These are phyloP conservation scores for Colletotrichum sp. DNA, from an alignment of 2,329 filamentous ascomycete species.

Conservation along the genomic window DNA sequence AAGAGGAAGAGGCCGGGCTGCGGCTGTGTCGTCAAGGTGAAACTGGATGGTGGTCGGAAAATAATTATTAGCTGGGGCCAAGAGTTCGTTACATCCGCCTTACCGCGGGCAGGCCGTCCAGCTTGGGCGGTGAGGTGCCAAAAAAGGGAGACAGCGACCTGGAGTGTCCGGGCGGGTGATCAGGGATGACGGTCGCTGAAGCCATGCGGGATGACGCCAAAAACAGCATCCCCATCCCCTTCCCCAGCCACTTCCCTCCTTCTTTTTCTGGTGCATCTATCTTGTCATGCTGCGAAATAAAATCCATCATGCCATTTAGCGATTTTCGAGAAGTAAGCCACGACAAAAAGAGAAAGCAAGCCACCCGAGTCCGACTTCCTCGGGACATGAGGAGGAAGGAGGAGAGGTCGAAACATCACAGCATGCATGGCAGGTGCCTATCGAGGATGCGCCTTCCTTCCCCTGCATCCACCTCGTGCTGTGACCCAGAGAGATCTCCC, in stretches of 20 bases:
- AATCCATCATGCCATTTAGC: not conserved
- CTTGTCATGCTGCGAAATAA: not conserved
- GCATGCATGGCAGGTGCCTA: not conserved
- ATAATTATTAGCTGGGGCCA: slow-evolving; percentile 9
- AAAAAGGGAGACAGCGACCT: not conserved
- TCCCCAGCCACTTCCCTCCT: not conserved
- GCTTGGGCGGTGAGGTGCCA: not conserved
- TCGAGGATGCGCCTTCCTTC: not conserved
- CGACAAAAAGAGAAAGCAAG: not conserved
- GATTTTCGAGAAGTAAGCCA: not conserved
- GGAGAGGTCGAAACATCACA: not conserved
- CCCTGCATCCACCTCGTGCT: not conserved
- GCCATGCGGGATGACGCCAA: not conserved
- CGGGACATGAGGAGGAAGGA: not conserved
- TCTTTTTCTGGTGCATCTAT: not conserved
- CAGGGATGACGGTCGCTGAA: not conserved
- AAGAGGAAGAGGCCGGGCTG: not conserved
- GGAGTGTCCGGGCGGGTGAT: not conserved
- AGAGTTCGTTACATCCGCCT: not conserved
- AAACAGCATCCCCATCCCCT: not conserved
- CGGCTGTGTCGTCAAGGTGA: slow-evolving; percentile 9
- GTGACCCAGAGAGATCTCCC: not conserved
- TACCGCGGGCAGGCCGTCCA: not conserved
- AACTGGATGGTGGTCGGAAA: slow-evolving; percentile 1
- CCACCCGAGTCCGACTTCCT: not conserved